Evolutionary conservation across 768 basidiomycete species (phyloP), one percentile per base, ranked within the genome.

Genomic region (Trametes punicea): DNA sequence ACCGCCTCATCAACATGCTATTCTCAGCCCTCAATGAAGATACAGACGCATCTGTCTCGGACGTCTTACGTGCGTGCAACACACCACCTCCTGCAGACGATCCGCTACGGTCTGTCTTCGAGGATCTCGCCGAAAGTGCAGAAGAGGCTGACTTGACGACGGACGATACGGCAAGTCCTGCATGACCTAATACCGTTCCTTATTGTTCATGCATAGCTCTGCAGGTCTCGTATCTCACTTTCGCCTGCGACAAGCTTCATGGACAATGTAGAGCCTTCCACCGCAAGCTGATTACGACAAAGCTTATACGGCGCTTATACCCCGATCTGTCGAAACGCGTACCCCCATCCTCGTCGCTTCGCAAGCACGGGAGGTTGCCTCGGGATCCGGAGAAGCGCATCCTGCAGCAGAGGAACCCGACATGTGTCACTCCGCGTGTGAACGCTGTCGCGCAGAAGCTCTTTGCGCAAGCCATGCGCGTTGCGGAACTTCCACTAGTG

Each of bases 1-100:
- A 85, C 59, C 75, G 73, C 1, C 50, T 84, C 16, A 72, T 45
- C 66, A 73, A 65, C 26, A 16, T 45, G 1, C 65, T 73, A 10
- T 57, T 77, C 4, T 73, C 72, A 10, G 77, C 76, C 23, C 60
- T 40, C 31, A 27, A 41, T 9, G 18, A 23, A 30, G 34, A 59
- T 38, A 11, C 2, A 2, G 13, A 27, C 2, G 38, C 39, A 1
- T 15, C 27, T 16, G 2, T 20, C 11, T 5, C n/a, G 13, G 39
- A 51, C 18, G n/a, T 51, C 11, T 16, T 51, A 20, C 7, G 16
- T 8, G 13, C n/a, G 5, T 13, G 30, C n/a, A 29, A 51, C 20
- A 6, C 31, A 9, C 20, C 39, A 3, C 50, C 39, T 6, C 16
- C 18, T 10, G 29, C 20, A 11, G 29, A 41, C 13, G 26, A 42